A percentile compares a stretch with the other conserved stretches of the same genome.
phyloP scores from a whole-genome alignment of 1,284 basidiomycete species.

The Trametes hirsuta region DNA sequence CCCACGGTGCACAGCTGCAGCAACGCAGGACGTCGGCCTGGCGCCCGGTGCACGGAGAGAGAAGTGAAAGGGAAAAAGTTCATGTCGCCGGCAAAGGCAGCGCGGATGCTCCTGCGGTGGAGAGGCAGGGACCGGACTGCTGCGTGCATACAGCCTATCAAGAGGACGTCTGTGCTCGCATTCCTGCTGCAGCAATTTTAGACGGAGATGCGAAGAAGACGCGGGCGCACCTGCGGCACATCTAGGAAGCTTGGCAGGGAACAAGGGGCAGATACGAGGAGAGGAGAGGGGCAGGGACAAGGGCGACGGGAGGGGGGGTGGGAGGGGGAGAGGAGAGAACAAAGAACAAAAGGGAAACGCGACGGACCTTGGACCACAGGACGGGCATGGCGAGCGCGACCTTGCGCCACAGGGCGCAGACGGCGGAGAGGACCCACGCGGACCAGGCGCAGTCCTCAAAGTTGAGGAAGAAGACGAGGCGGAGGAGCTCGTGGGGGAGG shows the following conservation, averaged over 20 bases:
- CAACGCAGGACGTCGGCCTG: background rate
- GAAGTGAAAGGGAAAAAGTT: background rate
- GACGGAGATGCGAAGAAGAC: too few species aligned
- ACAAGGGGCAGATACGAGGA: too few species aligned
- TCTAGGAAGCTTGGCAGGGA: too few species aligned
- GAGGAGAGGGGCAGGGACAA: background rate
- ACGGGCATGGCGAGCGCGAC: slow-evolving; percentile 64
- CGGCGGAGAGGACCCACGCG: slow-evolving; percentile 70
- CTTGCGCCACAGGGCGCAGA: slow-evolving; percentile 64
- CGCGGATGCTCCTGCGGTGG: too few species aligned
- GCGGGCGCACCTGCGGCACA: too few species aligned
- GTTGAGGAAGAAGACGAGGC: slow-evolving; percentile 64
- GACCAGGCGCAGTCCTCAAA: slow-evolving; percentile 69
- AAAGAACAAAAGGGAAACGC: slow-evolving; percentile 16
- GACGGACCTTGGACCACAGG: slow-evolving; percentile 73
- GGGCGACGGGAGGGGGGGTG: background rate
- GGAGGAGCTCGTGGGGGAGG: slow-evolving; percentile 66
- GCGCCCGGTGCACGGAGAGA: background rate
- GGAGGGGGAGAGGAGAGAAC: background rate
- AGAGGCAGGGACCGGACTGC: too few species aligned
- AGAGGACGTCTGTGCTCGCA: too few species aligned
- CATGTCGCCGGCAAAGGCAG: background rate
- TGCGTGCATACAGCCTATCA: too few species aligned
- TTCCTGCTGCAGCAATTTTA: too few species aligned
- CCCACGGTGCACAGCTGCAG: background rate